Evolutionary conservation across 306 rosid genomes (phyloP).

Genomic region (Cucurbita moschata): DNA sequence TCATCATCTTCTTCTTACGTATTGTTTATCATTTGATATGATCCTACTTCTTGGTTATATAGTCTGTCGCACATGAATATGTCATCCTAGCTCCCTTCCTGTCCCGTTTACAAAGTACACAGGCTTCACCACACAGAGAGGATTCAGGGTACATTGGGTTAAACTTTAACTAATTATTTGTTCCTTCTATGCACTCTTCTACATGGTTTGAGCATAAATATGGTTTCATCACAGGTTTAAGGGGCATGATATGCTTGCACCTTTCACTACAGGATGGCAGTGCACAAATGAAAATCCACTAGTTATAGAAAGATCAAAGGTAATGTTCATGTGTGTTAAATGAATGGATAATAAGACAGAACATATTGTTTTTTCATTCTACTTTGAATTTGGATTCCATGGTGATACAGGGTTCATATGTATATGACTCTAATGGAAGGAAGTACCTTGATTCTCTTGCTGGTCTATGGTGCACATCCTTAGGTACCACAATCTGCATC

Average conservation of each 20-base stretch:
- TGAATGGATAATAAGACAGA: no score
- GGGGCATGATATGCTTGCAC: constrained; percentile 34
- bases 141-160: constrained; percentile 35
- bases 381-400: background rate
- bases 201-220: background rate
- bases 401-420: constrained; percentile 72
- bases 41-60: background rate
- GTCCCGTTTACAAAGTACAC: constrained; percentile 34
- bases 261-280: constrained; percentile 84
- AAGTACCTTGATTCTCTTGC: constrained; percentile 92
- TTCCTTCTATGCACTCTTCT: background rate
- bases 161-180: background rate
- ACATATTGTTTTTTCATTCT: background rate
- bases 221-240: constrained; percentile 32
- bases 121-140: constrained; percentile 37
- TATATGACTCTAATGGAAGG: constrained; percentile 67
- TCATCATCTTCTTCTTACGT: background rate
- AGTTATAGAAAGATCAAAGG: constrained; percentile 76
- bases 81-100: constrained; percentile 22
- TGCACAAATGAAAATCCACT: constrained; percentile 44
- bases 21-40: no score
- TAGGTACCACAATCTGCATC: constrained; percentile 13
- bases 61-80: constrained; percentile 23
- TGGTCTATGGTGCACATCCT: constrained; percentile 86
- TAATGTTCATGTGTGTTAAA: background rate